A percentile compares a stretch with the other conserved stretches of the same genome.
phyloP scores from a whole-genome alignment of 371 early-diverging fungal species.

The Quaeritorhiza haematococci region DNA sequence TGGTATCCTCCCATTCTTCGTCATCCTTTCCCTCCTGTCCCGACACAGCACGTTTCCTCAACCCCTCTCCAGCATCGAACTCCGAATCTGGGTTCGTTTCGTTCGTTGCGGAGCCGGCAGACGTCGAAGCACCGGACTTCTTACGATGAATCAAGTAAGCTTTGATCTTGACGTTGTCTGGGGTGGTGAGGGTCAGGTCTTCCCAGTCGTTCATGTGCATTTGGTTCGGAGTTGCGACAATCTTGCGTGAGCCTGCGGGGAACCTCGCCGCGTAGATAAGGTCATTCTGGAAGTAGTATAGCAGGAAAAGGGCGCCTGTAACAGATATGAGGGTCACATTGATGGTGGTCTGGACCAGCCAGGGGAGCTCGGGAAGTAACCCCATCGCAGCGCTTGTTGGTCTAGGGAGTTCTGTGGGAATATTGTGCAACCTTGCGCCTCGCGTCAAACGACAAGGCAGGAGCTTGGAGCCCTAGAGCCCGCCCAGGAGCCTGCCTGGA shows the following conservation, averaged over 20 bases:
- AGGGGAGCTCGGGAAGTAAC: too few species aligned
- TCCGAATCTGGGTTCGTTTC: not conserved
- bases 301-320: too few species aligned
- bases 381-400: too few species aligned
- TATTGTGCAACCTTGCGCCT: too few species aligned
- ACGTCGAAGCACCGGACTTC: not conserved
- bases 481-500: too few species aligned
- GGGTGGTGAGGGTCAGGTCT: constrained; percentile 64
- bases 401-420: too few species aligned
- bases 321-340: too few species aligned
- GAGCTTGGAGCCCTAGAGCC: too few species aligned
- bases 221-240: constrained; percentile 37
- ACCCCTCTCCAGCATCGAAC: not conserved
- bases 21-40: constrained; percentile 41
- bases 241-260: constrained; percentile 50
- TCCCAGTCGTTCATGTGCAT: constrained; percentile 59
- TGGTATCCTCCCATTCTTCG: constrained; percentile 10
- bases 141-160: constrained; percentile 66
- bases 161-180: constrained; percentile 72
- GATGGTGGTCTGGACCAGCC: too few species aligned
- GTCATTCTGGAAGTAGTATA: too few species aligned
- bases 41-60: not conserved
- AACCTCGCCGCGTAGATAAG: constrained; percentile 64
- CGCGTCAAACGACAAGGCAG: too few species aligned
- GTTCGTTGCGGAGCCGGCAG: not conserved